Conservation (phyloP, 306 rosid species). For the Vigna hirtella region DNA sequence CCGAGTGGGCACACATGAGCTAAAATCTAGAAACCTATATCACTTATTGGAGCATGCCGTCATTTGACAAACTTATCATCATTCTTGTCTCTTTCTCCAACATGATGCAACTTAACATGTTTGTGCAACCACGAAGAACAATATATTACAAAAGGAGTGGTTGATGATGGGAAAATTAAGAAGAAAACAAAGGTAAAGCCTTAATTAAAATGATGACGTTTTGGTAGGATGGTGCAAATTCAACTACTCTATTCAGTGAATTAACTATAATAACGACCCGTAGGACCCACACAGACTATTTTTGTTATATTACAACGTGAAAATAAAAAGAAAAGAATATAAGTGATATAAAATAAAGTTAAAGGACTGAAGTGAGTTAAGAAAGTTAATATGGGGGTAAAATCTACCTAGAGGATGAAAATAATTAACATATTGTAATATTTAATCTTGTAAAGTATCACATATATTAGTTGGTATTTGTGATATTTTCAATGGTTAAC, state of each 20-base stretch:
- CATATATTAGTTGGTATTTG: background rate
- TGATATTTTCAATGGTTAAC: too few species aligned
- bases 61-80: background rate
- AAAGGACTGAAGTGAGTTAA: background rate
- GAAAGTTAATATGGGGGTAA: background rate
- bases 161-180: background rate
- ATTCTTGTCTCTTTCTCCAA: background rate
- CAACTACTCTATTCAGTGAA: background rate
- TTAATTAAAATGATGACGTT: background rate
- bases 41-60: background rate
- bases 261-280: background rate
- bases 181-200: background rate
- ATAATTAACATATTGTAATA: background rate
- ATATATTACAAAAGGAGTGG: background rate
- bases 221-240: background rate
- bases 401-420: background rate
- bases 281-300: background rate
- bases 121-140: background rate
- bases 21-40: background rate
- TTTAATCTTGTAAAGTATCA: background rate
- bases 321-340: background rate
- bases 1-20: background rate
- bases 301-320: background rate
- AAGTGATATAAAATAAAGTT: background rate
- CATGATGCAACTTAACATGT: slow-evolving; percentile 1